These are phyloP conservation scores for Cystobasidium sp. DNA, from an alignment of 1,284 basidiomycete species.

Conservation along the genomic window DNA sequence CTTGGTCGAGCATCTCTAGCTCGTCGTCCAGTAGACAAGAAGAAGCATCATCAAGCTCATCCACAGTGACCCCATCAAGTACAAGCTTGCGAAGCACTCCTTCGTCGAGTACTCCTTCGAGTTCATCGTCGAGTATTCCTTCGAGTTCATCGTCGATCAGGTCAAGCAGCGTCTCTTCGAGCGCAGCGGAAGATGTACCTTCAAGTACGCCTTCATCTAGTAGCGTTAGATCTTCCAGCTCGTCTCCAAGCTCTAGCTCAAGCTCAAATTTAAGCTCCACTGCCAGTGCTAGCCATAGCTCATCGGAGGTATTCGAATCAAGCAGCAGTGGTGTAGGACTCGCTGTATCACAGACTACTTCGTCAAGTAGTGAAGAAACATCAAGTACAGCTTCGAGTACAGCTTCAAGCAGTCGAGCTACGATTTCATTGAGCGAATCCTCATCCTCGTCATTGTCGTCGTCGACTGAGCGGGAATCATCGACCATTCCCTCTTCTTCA, in stretches of 20 bases:
- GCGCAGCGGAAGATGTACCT: background rate
- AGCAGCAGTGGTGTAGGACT: too few species aligned
- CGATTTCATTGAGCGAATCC: background rate
- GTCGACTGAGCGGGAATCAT: background rate
- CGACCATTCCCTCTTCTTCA: background rate
- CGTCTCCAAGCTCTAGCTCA: constrained; percentile 20
- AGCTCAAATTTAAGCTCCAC: constrained; percentile 2
- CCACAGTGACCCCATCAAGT: too few species aligned
- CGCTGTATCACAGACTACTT: too few species aligned
- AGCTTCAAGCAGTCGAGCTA: background rate
- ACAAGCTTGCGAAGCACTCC: too few species aligned
- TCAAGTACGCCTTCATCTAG: background rate
- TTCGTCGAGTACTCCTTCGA: too few species aligned
- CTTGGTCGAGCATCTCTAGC: too few species aligned
- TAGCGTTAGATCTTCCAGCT: background rate
- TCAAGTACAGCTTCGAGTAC: too few species aligned
- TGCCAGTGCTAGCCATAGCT: background rate
- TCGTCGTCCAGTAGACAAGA: too few species aligned
- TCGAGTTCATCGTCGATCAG: too few species aligned
- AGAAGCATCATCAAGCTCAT: too few species aligned
- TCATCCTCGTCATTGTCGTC: background rate
- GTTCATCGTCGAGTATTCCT: too few species aligned
- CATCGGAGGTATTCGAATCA: background rate
- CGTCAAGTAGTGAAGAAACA: too few species aligned
- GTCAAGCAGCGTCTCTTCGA: background rate